Conservation (phyloP, 2,329 filamentous ascomycete species). For the Pyricularia sp. region DNA sequence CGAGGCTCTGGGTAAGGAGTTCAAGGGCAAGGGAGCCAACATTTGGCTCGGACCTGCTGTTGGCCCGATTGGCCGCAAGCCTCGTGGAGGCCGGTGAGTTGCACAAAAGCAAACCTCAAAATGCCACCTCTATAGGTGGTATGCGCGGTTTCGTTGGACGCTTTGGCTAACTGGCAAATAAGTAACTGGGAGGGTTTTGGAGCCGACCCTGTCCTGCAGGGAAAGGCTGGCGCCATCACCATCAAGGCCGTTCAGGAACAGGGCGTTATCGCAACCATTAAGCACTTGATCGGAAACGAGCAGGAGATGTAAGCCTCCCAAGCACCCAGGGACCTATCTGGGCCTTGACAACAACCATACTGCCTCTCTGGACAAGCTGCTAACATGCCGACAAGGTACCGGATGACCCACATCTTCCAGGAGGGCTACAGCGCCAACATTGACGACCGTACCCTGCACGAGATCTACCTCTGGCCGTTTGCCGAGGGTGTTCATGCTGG, state of each 20-base stretch:
- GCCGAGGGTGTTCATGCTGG: constrained; percentile 62
- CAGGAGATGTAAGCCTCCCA: constrained; percentile 43
- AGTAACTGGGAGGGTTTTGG: constrained; percentile 67
- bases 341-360: neutral
- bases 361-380: neutral
- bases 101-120: neutral
- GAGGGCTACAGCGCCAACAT: constrained; percentile 47
- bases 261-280: constrained; percentile 75
- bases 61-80: constrained; percentile 63
- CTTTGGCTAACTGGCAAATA: neutral
- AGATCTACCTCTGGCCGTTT: constrained; percentile 72
- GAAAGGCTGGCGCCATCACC: constrained; percentile 60
- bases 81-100: constrained; percentile 50
- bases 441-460: constrained; percentile 67
- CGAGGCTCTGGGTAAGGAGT: constrained; percentile 60
- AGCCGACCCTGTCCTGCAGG: constrained; percentile 60
- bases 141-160: neutral
- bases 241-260: constrained; percentile 74
- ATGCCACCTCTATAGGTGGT: neutral
- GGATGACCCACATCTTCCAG: constrained; percentile 45
- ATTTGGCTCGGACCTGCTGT: constrained; percentile 62
- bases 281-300: constrained; percentile 67
- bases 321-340: constrained; percentile 14
- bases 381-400: constrained; percentile 11
- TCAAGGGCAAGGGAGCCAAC: constrained; percentile 64